phyloP scores from a whole-genome alignment of 2,329 filamentous ascomycete species.

The Tolypocladium sp. region DNA sequence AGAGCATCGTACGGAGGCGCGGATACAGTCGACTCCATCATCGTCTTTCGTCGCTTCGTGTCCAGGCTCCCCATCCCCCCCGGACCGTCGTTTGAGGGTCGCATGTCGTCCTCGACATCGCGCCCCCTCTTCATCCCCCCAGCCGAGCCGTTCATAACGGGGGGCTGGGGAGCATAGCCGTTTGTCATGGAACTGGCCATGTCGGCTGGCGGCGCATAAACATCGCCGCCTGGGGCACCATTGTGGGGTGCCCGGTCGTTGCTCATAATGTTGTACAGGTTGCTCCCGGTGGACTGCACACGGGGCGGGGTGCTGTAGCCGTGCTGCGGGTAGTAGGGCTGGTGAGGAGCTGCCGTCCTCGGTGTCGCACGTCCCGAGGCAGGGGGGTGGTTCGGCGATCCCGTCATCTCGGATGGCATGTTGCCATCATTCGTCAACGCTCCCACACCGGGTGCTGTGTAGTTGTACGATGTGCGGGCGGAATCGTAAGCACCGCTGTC shows the following conservation, averaged over 20 bases:
- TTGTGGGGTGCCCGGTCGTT: constrained; percentile 56
- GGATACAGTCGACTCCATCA: constrained; percentile 51
- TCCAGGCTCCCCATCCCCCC: constrained; percentile 40
- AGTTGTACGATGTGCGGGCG: constrained; percentile 67
- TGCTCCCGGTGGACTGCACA: constrained; percentile 56
- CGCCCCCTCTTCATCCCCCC: constrained; percentile 36
- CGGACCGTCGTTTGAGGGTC: constrained; percentile 46
- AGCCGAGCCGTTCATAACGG: constrained; percentile 55
- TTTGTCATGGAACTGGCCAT: constrained; percentile 46
- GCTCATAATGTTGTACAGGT: constrained; percentile 82
- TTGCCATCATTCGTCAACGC: constrained; percentile 67
- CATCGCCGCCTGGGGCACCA: constrained; percentile 56
- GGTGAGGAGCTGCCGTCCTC: constrained; percentile 62
- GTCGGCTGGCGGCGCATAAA: constrained; percentile 60
- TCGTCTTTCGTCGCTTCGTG: constrained; percentile 72
- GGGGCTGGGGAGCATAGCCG: constrained; percentile 54
- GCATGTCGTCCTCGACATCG: constrained; percentile 51
- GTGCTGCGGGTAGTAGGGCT: constrained; percentile 62
- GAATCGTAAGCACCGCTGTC: constrained; percentile 66
- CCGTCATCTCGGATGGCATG: constrained; percentile 72
- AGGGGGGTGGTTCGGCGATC: constrained; percentile 70
- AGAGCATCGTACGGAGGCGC: constrained; percentile 40
- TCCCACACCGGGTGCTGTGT: constrained; percentile 59
- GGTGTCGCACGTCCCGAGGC: constrained; percentile 79
- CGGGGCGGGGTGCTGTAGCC: constrained; percentile 77